Base-by-base conservation (phyloP, 2,329 filamentous ascomycete genomes). In the Colletotrichum plurivorum region DNA sequence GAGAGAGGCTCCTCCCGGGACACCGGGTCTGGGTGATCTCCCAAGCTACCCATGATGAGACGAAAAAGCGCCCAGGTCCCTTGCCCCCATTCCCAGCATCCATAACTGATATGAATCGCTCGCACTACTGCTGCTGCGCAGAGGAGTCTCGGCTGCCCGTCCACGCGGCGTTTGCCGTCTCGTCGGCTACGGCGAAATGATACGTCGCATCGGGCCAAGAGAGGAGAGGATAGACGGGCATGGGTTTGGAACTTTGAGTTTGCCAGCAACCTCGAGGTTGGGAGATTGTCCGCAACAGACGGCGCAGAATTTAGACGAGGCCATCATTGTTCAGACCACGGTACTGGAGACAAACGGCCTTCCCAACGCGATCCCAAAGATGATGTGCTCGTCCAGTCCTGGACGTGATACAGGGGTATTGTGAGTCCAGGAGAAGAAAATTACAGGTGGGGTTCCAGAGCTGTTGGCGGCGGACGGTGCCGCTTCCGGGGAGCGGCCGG, bases 381-480 rank as follows among this genome's bases (percentile, higher is more conserved):
- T 31, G 51, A 15, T 54, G 25, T 54, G 16, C 51, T 54, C 31
- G 31, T 27, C 20, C 22, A 12, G 31, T 54, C 51, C 51, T 46
- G 18, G 39, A 18, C 39, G 15, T 5, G 39, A 58, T 54, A 12
- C 52, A 54, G 45, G 45, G 45, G 45, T 48, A 10, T n/a, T 7
- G 10, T 15, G 20, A 7, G 12, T 52, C 49, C 16, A 27, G 20
- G 12, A 22, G 25, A 43, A 31, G 18, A 16, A 4, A 15, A 12
- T n/a, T 12, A 49, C n/a, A 46, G 16, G 45, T 10, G 13, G 46
- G 20, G 36, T 46, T 27, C 46, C 54, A 36, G 36, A 41, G 12
- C 39, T 41, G 55, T 48, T 63, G 56, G 27, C 55, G 36, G 64
- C 65, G 65, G 59, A 58, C 59, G 64, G 64, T 16, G 59, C 53